Base-by-base conservation (phyloP, 2,329 filamentous ascomycete species). In the Verticillium tricorpus region DNA sequence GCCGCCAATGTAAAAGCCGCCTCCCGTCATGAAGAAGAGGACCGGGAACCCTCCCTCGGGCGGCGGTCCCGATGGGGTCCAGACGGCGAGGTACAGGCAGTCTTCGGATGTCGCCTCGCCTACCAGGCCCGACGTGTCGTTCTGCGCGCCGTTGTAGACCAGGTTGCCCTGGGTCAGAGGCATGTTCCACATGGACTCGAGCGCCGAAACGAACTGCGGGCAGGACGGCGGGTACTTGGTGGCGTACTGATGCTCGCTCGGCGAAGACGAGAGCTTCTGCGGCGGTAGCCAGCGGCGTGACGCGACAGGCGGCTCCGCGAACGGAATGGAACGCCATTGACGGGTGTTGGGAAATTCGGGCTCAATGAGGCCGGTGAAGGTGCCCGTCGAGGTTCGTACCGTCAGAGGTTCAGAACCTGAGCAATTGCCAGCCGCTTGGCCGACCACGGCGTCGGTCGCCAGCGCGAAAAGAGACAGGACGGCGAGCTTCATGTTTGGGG, bases 1-100 rank as follows among this genome's bases (percentile, higher is more conserved):
- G 28, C 78, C 79, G 34, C 80, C 80, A 7, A 71, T 76, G 11
- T 70, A 63, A 63, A 80, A 81, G 2, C 76, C 76, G 17, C 81
- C 81, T 5, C 81, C 81, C 45, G 80, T 78, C 39, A 82, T 72
- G 71, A 78, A 83, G 22, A 78, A 73, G 5, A 79, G 69, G 0
- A 83, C 80, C 0, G 80, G 80, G 4, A 80, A 67, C 12, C 64
- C 65, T 1, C 64, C 67, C 57, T 69, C 65, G 0, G 71, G 68
- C 15, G 61, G 69, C 31, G 63, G 67, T 1, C 62, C 68, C n/a
- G 59, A 56, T 3, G 78, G 66, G 3, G 77, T 69, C 80, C 80
- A 82, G 9, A 83, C 68, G 45, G 77, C 78, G 14, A 81, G 68
- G 12, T 74, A 75, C 28, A 83, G 68, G 61, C 80, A 83, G 62